Base-by-base conservation (phyloP, 768 basidiomycete species). In the Paxillus involutus region DNA sequence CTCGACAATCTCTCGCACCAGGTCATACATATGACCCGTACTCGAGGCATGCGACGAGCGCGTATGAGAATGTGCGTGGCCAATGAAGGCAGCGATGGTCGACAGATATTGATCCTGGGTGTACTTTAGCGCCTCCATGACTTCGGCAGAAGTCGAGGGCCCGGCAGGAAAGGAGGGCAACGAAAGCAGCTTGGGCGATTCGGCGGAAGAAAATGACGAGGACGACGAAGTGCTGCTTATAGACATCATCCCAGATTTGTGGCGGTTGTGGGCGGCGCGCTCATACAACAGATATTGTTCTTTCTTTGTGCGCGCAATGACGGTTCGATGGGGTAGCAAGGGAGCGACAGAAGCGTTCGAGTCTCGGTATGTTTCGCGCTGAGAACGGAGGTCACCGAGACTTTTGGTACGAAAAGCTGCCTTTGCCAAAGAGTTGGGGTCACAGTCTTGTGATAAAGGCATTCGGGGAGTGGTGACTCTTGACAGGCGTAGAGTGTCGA, bases 51-150 rank as follows among this genome's bases (percentile, higher is more conserved):
- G 95, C 29, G 91, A 91, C 39, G 83, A 78, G 43, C 91, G 86
- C 19, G 91, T 87, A 76, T 98, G 91, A 14, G 91, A 91, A 63
- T 98, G 96, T 1, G 94, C 91, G 66, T 98, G 94, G 1, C 95
- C 96, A 62, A 99, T 97, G 69, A 99, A 94, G 6, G 95, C 96
- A 19, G 97, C 95, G 65, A 97, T 93, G 17, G 93, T 91, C 5
- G 93, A 96, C 11, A 98, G 77, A 63, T 95, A 89, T 46, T 88
- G 83, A 65, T 97, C 94, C 66, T 97, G 94, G 13, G 91, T 91
- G 57, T 77, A 72, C n/a, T 88, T 84, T 43, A 97, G 78, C 7
- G 87, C 84, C 53, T 88, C 86, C 71, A 89, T 77, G 6, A 91
- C 82, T 63, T 90, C 86, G 2, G 78, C 70, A 44, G 85, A 76